Base-by-base conservation (phyloP, 148 eudicot species). In the Oxyria digyna region DNA sequence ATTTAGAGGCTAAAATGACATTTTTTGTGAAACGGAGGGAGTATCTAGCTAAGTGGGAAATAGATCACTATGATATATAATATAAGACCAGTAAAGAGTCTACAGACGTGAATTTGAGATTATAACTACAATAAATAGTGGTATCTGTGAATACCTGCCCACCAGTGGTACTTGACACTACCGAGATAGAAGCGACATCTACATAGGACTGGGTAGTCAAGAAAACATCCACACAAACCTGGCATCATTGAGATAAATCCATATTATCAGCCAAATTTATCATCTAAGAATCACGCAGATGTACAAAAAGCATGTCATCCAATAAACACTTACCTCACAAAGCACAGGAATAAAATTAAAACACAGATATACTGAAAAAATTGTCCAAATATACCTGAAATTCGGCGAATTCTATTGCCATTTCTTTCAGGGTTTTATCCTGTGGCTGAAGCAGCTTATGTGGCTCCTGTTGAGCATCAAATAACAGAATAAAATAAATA, bases 201-300 rank as follows among this genome's bases (percentile, higher is more conserved):
- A 91, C 87, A 65, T 91, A 94, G 67, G 86, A 82, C 84, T 94
- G 99, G 62, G 97, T 79, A 64, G 96, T 87, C 49, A 94, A 69
- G 69, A 91, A 94, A 71, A 88, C 82, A 73, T 94, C 99, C 68
- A 94, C 91, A 42, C 93, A 94, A 74, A 94, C 99, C 99, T 94
- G 85, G 21, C 81, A 72, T 49, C 43, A 63, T 67, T 54, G 20
- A 72, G 54, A 70, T 23, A 74, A 69, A 29, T 27, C 31, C 65
- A 29, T 5, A 59, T 59, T 31, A 12, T 23, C 49, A 74, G 40
- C 31, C 15, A 35, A 59, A 54, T 46, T 48, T 8, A 70, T 26
- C n/a, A 35, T 64, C n/a, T 21, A 57, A 55, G 42, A 7, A 21
- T 23, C 32, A 70, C n/a, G 7, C 1, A 54, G 3, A 54, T 54